Evolutionary conservation across 768 basidiomycete genomes (phyloP), one percentile per base, ranked within the genome.

Genomic region (Auricularia heimuer): DNA sequence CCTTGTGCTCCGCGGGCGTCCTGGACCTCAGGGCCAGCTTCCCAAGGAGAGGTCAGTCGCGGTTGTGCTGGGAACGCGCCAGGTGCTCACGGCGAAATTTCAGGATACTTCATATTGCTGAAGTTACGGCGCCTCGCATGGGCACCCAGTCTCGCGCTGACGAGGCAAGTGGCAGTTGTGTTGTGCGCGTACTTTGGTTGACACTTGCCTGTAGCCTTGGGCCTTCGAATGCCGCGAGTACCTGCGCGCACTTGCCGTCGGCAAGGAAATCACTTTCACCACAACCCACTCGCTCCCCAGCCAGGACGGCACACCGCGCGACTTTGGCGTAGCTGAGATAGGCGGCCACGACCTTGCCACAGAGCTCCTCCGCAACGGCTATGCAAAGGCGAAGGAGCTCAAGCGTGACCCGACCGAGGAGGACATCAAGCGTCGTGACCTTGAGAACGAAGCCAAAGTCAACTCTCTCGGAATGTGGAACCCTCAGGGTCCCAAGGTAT

Each of bases 201-300:
- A 44, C 18, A 67, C 66, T 76, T 71, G 39, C 2, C 39, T 36
- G 18, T 68, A 96, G 92, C 85, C 88, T 4, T 94, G 89, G 86
- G 90, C 96, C 2, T 97, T 89, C 74, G 92, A 95, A 73, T 85
- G 94, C 60, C 89, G 97, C 68, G 97, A 98, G 77, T 97, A 88
- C 76, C 80, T 98, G 42, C 88, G 97, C 54, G 78, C 86, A 29
- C 77, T 94, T 58, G 80, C 86, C 11, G 93, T 98, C 62, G 96
- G 95, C 68, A 98, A 97, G 73, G 87, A 95, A 75, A 81, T 98
- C 70, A 82, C 87, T 0, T 97, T 96, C 76, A 82, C 81, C 33
- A 86, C 94, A 8, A 84, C 85, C 33, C 92, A 97, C 75, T 86
- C 88, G 47, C 78, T 97, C 51, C 83, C 90, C 10, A 69, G 70